Base-by-base conservation (phyloP, 1,139 yeast species). In the Spencermartinsiella ligniputridi region DNA sequence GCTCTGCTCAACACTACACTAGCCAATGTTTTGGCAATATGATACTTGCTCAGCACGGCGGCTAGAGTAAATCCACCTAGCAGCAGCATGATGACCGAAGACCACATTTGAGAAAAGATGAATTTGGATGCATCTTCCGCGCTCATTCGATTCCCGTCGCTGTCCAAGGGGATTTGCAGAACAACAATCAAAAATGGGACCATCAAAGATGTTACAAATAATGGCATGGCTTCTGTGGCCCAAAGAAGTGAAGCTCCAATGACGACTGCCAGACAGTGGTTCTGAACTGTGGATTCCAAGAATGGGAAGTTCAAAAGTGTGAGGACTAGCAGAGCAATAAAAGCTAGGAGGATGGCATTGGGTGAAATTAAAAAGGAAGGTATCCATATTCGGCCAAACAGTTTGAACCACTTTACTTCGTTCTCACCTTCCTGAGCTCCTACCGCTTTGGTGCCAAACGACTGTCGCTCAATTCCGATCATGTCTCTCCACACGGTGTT, bases 401-500 rank as follows among this genome's bases (percentile, higher is more conserved):
- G 32, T 6, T 25, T 15, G 9, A 37, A 8, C 11, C 13, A 24
- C 3, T 41, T 52, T 34, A 53, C 52, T 36, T 39, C 49, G 15
- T 39, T 50, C 25, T 40, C 45, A 42, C 29, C 37, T 24, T 46
- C 48, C 8, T 40, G 24, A n/a, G 21, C 35, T 25, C 47, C 48
- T 4, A 49, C 44, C 2, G 46, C 35, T 16, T 35, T 35, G 6
- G 54, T 49, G 5, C 52, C 58, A 35, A 79, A 82, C 1, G 81
- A 69, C 50, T 76, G 81, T 59, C 95, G 78, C 63, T 90, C 96
- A 58, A 89, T 68, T 11, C 92, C 92, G 61, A 89, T 83, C 87
- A 90, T 83, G 61, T 90, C 97, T 59, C 92, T 83, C 97, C 97
- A 90, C 19, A 90, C 97, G 0, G 97, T 90, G 63, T 88, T 88